These are phyloP conservation scores for Paraconiothyrium sp. DNA, from an alignment of 2,329 filamentous ascomycete species.

Conservation along the genomic window DNA sequence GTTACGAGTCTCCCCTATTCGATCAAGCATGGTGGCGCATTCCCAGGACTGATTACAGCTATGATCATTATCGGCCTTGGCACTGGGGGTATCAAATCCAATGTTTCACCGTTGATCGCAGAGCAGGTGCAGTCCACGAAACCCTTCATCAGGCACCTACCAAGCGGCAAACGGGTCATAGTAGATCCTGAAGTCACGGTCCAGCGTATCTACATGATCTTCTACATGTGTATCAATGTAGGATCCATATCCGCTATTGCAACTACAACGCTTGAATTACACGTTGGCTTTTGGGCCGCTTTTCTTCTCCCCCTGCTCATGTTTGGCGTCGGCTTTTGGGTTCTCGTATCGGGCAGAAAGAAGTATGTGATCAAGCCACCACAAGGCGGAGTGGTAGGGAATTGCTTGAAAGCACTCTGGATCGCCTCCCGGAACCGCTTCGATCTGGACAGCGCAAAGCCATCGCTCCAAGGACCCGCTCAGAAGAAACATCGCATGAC, in stretches of 20 bases:
- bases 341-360: constrained; percentile 52
- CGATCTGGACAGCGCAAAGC: constrained; percentile 70
- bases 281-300: constrained; percentile 76
- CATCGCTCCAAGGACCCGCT: constrained; percentile 58
- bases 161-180: constrained; percentile 53
- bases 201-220: constrained; percentile 66
- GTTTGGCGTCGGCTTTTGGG: constrained; percentile 70
- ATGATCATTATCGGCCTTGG: constrained; percentile 77
- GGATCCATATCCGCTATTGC: constrained; percentile 74
- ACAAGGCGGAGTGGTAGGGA: constrained; percentile 48
- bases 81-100: constrained; percentile 83
- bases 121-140: constrained; percentile 57
- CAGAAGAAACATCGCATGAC: constrained; percentile 53
- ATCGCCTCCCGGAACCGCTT: constrained; percentile 63
- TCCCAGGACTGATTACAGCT: constrained; percentile 71
- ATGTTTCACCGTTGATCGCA: constrained; percentile 66
- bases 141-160: constrained; percentile 51
- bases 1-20: constrained; percentile 70
- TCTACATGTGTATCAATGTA: constrained; percentile 77
- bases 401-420: constrained; percentile 66
- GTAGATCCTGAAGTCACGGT: constrained; percentile 58
- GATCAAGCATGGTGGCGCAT: constrained; percentile 67
- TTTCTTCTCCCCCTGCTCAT: constrained; percentile 71
- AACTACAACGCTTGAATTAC: constrained; percentile 74
- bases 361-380: constrained; percentile 50